A percentile compares a stretch with the other conserved stretches of the same genome.
phyloP scores from a whole-genome alignment of 179 eudicot species.

The Heliamphora pulchella region DNA sequence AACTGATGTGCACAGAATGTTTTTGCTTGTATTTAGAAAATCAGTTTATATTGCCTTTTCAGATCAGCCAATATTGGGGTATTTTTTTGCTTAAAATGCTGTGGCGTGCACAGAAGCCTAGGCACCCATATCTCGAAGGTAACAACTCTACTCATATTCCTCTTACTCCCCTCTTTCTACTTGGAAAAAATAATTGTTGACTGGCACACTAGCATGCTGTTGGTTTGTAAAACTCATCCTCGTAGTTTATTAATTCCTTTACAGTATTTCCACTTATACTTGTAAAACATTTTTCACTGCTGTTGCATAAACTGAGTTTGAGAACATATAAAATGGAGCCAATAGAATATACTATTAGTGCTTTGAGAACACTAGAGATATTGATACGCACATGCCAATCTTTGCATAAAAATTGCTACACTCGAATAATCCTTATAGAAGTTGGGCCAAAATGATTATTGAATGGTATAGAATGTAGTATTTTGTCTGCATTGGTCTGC shows the following conservation, averaged over 20 bases:
- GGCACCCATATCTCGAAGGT: constrained; percentile 94
- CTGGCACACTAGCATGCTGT: not conserved
- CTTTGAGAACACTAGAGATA: not conserved
- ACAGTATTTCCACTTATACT: not conserved
- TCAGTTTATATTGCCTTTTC: constrained; percentile 10
- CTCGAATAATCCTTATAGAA: not conserved
- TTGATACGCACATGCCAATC: not conserved
- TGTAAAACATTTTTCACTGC: not conserved
- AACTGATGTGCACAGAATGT: no score
- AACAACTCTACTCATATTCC: constrained; percentile 6
- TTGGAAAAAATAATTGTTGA: not conserved
- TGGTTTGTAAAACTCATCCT: not conserved
- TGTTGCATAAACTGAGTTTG: not conserved
- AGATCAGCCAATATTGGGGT: constrained; percentile 98
- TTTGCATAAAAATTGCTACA: not conserved
- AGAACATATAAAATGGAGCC: constrained; percentile 1
- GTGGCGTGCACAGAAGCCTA: constrained; percentile 91
- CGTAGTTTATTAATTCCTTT: not conserved
- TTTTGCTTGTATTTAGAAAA: no score
- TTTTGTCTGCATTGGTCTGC: not conserved
- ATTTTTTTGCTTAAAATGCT: constrained; percentile 91
- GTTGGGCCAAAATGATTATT: not conserved
- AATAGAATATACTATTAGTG: not conserved
- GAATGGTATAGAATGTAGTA: not conserved
- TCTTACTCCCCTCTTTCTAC: not conserved